These are phyloP conservation scores for Lasiosphaeriaceae sp. DNA, from an alignment of 495 filamentous ascomycete genomes.

Conservation along the genomic window DNA sequence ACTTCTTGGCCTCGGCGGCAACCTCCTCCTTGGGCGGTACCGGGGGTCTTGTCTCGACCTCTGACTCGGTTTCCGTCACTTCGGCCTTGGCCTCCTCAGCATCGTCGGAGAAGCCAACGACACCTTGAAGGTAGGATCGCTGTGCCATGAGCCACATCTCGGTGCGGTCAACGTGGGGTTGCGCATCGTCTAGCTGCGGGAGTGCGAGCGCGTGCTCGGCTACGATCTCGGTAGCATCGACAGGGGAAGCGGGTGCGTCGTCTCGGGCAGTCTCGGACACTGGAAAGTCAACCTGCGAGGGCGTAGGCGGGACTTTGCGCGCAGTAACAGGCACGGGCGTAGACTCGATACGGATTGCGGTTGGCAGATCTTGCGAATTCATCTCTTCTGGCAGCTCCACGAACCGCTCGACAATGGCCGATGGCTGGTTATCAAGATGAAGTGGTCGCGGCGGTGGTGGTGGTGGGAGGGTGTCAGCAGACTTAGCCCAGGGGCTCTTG, in stretches of 20 bases:
- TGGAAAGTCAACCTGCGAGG: not conserved
- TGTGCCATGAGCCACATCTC: constrained; percentile 78
- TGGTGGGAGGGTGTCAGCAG: constrained; percentile 21
- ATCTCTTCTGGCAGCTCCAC: constrained; percentile 54
- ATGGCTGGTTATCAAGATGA: constrained; percentile 27
- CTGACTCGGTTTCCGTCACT: constrained; percentile 21
- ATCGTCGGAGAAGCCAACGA: constrained; percentile 50
- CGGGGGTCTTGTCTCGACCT: constrained; percentile 19
- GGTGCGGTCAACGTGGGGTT: constrained; percentile 73
- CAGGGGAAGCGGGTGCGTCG: constrained; percentile 30
- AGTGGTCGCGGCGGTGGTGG: constrained; percentile 31
- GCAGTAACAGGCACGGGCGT: constrained; percentile 33
- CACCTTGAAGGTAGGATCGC: constrained; percentile 66
- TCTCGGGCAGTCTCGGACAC: constrained; percentile 22
- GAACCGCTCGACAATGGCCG: constrained; percentile 61
- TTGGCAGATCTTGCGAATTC: constrained; percentile 58
- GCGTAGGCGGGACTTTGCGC: constrained; percentile 23
- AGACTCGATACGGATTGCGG: constrained; percentile 46
- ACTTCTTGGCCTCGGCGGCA: constrained; percentile 55
- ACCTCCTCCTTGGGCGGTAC: constrained; percentile 26
- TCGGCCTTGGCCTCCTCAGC: constrained; percentile 14
- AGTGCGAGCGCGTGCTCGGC: constrained; percentile 57
- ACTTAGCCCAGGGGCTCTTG: constrained; percentile 64
- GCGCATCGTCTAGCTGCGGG: constrained; percentile 59
- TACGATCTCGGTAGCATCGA: constrained; percentile 50